Conservation (phyloP, 352 stramenopile genomes). For the Globisporangium acanthophoron region DNA sequence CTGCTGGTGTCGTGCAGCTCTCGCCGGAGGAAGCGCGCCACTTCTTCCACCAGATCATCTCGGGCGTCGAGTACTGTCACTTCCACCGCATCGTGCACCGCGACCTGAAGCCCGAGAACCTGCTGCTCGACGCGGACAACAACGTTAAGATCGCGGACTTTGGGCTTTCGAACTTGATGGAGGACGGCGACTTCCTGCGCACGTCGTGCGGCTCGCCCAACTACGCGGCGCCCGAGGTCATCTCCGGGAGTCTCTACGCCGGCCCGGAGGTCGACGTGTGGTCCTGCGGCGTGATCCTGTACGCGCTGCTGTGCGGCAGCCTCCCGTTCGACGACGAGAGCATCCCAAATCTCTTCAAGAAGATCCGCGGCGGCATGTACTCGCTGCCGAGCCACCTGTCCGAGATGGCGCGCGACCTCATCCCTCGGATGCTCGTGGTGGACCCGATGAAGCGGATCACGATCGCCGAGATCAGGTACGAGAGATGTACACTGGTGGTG, state of each 20-base stretch:
- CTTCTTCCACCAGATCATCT: conserved; percentile 99
- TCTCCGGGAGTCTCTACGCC: conserved; percentile 97
- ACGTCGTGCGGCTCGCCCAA: conserved; percentile 98
- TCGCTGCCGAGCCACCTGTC: conserved; percentile 95
- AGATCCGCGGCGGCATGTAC: conserved; percentile 98
- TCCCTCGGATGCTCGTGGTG: conserved; percentile 98
- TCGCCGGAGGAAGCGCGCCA: conserved; percentile 96
- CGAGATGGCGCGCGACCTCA: conserved; percentile 94
- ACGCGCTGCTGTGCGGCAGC: conserved; percentile 97
- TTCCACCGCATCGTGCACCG: conserved; percentile 99
- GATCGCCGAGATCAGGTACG: conserved; percentile 94
- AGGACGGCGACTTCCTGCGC: conserved; percentile 97
- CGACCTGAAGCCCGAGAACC: conserved; percentile 98
- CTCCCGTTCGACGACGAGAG: conserved; percentile 99
- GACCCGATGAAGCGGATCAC: conserved; percentile 99
- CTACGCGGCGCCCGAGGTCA: conserved; percentile 99
- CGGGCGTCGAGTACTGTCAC: conserved; percentile 99
- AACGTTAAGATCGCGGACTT: conserved; percentile 99
- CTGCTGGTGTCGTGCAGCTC: conserved; percentile 54
- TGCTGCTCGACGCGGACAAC: conserved; percentile 96
- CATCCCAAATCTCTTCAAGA: conserved; percentile 99
- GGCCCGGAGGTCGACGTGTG: conserved; percentile 99
- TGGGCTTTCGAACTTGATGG: conserved; percentile 98
- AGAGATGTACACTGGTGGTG: not conserved
- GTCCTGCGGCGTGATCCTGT: conserved; percentile 99